Base-by-base conservation (phyloP, 1,284 basidiomycete species). In the Leccinum cinnamomeum region DNA sequence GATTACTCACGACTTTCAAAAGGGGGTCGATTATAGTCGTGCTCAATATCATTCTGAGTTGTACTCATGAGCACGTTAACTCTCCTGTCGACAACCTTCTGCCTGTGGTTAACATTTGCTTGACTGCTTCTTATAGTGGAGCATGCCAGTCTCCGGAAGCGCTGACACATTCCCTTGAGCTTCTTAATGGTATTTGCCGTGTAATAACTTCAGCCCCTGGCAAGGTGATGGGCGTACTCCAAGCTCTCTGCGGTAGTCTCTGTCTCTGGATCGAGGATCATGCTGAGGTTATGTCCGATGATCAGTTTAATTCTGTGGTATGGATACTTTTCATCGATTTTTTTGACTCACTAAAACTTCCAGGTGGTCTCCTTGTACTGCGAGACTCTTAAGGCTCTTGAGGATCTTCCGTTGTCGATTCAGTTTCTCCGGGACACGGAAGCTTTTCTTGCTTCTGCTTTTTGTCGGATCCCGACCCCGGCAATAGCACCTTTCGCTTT, bases 201-300 rank as follows among this genome's bases (percentile, higher is more conserved):
- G 55, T 80, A 18, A 68, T 85, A 33, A 44, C 61, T 3, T 69
- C 66, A 10, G 68, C 68, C 2, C 60, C 65, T 6, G 28, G 51
- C 6, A 63, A 71, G n/a, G 68, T 78, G 20, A 65, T 79, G 23
- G 65, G 67, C 11, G 58, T 79, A 10, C 60, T 87, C 10, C 67
- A 67, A 16, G 62, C 64, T 3, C 69, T 84, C 44, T 74, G 78
- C n/a, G 66, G 74, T 18, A 72, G 82, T 25, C 66, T 87, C 4
- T 75, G 74, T 59, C 64, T 74, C 30, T 89, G 86, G 87, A 78
- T 87, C 33, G 76, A 76, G 53, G 86, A 88, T 64, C 75, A 78
- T 56, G 51, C 65, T 0, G 71, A 76, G 30, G 60, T 77, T 14
- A 72, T 87, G 53, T 67, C 74, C 5, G 75, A 78, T 12, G 66